A percentile compares a stretch with the other conserved stretches of the same genome.
These are phyloP conservation scores for Alternaria triticimaculans DNA, from an alignment of 2,329 filamentous ascomycete species.

Conservation along the genomic window DNA sequence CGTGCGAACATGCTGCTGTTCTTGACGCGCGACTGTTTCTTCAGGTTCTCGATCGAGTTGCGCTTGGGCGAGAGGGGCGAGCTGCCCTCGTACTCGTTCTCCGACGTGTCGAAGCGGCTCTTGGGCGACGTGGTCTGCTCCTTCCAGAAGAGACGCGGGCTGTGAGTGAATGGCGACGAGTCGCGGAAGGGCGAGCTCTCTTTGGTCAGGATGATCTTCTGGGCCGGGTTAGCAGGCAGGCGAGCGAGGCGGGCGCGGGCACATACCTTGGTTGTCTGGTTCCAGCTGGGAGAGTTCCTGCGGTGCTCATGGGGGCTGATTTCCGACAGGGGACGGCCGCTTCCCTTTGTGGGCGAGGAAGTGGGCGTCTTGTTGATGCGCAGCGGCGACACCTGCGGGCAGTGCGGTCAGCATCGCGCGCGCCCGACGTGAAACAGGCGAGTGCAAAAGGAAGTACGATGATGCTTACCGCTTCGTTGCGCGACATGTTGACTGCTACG, in stretches of 20 bases:
- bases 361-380: constrained; percentile 75
- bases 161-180: constrained; percentile 76
- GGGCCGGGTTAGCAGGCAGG: constrained; percentile 32
- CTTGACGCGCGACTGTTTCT: constrained; percentile 93
- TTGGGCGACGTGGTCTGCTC: constrained; percentile 68
- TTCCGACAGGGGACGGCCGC: constrained; percentile 76
- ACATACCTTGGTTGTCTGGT: constrained; percentile 72
- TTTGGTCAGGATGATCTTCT: constrained; percentile 73
- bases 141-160: constrained; percentile 92
- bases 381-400: constrained; percentile 73
- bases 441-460: background rate
- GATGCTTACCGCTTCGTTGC: constrained; percentile 49
- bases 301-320: constrained; percentile 84
- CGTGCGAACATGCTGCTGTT: constrained; percentile 97
- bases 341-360: constrained; percentile 69
- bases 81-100: constrained; percentile 67
- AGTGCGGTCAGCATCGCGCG: constrained; percentile 14
- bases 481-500: constrained; percentile 43
- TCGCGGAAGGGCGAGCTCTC: constrained; percentile 82
- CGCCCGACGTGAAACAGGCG: background rate
- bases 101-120: constrained; percentile 64
- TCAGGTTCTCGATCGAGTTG: constrained; percentile 92
- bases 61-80: constrained; percentile 77
- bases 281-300: constrained; percentile 92
- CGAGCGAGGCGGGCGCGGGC: constrained; percentile 5